Conservation (phyloP, 441 rosid species). For the Corymbia calophylla region DNA sequence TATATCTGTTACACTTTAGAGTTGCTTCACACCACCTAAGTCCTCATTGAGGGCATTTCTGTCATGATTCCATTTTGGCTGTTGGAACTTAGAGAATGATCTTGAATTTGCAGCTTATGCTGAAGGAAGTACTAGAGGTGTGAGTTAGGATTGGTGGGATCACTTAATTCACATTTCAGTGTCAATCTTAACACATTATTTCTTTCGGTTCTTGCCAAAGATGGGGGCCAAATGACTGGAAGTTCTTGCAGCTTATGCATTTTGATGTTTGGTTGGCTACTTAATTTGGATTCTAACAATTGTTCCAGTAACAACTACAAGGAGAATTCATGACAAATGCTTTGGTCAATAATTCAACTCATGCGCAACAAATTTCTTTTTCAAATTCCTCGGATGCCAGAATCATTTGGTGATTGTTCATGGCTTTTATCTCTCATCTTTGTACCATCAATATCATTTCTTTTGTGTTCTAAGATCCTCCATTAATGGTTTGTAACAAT, state of each 20-base stretch:
- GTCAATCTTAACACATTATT: neutral
- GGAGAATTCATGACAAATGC: neutral
- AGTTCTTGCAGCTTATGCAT: neutral
- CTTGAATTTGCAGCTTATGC: neutral
- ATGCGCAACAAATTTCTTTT: neutral
- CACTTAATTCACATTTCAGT: neutral
- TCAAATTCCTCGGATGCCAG: neutral
- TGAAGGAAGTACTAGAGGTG: neutral
- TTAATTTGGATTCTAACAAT: neutral
- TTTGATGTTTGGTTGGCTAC: neutral
- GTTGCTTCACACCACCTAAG: neutral
- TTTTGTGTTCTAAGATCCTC: neutral
- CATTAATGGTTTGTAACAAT: neutral
- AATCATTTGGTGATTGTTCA: neutral
- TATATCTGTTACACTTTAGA: neutral
- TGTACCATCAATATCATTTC: neutral
- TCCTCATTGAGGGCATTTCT: neutral
- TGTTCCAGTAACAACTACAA: neutral
- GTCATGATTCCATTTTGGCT: neutral
- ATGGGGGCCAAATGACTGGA: neutral
- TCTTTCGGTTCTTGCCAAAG: neutral
- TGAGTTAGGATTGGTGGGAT: neutral
- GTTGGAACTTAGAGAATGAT: neutral
- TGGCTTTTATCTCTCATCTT: neutral
- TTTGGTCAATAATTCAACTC: neutral